Evolutionary conservation across 495 filamentous ascomycete species (phyloP), one percentile per base, ranked within the genome.

Genomic region (Emericellopsis terricola): DNA sequence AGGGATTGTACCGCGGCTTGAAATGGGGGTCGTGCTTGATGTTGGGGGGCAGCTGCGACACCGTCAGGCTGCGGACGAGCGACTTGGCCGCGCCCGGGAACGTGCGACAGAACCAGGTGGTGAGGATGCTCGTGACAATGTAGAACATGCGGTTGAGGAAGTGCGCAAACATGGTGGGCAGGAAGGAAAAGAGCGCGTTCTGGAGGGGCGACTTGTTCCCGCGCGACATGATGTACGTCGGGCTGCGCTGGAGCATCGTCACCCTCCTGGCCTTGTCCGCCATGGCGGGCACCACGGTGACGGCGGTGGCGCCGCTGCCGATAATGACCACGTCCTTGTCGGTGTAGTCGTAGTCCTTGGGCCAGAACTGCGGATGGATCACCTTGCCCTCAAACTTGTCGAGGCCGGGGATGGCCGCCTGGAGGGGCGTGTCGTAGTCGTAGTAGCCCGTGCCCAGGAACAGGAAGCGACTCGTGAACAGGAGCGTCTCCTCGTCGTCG

Each of bases 1-100:
- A 78, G 1, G 73, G 73, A 40, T 73, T 71, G 41, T 80, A 78
- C 11, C 39, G 39, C 0, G 75, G 75, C 5, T 60, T 62, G 56
- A 78, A 80, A 41, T 77, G 64, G 0, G 71, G 67, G 24, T 74
- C 65, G 15, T 56, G 38, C 3, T 61, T 52, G 17, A 76, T 46
- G 33, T 55, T 48, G 2, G 36, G 37, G 3, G 71, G 69, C 4
- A 78, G 57, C 15, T 64, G 53, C 13, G 48, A 38, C 15, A 48
- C 41, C 2, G 58, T 60, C 9, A 37, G 41, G 6, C 43, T 37
- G 14, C 46, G 45, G 4, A 78, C 39, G 19, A 68, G 28, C 37
- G 55, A 54, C 23, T 54, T 49, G 1, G 62, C 57, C 6, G 55
- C 33, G 14, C 41, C 47, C 1, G 74, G 74, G 45, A 65, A 76